These are phyloP conservation scores for Geosmithia flava DNA, from an alignment of 2,329 filamentous ascomycete genomes.

Conservation along the genomic window DNA sequence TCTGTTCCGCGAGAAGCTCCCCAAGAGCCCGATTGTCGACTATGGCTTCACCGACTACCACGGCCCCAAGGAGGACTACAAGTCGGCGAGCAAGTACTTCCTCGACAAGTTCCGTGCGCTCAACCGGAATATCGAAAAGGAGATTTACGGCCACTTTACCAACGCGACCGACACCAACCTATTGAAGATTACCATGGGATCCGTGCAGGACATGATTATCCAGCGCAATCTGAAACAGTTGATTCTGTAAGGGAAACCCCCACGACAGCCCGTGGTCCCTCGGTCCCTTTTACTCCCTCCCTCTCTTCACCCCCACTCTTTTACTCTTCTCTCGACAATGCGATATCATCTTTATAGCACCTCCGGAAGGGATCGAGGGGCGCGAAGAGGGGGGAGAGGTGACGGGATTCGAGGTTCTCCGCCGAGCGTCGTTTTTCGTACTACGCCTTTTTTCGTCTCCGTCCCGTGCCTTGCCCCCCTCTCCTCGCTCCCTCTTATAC, in stretches of 20 bases:
- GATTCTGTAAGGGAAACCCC: constrained; percentile 26
- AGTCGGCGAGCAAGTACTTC: constrained; percentile 69
- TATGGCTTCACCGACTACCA: constrained; percentile 71
- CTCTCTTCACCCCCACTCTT: no score
- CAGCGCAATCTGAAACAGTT: constrained; percentile 72
- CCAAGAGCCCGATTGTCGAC: constrained; percentile 56
- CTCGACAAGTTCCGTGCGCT: constrained; percentile 69
- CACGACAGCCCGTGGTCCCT: no score
- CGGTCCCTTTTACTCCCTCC: no score
- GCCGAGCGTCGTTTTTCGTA: no score
- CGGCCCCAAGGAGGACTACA: constrained; percentile 58
- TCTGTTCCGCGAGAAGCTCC: constrained; percentile 67
- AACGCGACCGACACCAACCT: constrained; percentile 58
- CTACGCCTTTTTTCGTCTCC: no score
- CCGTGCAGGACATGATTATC: constrained; percentile 80
- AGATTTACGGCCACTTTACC: constrained; percentile 51
- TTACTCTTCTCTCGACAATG: no score
- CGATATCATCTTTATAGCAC: no score
- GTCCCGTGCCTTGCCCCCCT: no score
- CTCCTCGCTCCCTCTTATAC: no score
- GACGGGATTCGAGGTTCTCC: no score
- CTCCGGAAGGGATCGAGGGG: no score
- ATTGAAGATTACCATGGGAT: constrained; percentile 76
- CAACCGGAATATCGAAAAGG: constrained; percentile 55
- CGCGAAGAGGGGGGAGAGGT: no score